Evolutionary conservation across 1,284 basidiomycete species (phyloP), one percentile per base, ranked within the genome.

Genomic region (Inonotus hispidus): DNA sequence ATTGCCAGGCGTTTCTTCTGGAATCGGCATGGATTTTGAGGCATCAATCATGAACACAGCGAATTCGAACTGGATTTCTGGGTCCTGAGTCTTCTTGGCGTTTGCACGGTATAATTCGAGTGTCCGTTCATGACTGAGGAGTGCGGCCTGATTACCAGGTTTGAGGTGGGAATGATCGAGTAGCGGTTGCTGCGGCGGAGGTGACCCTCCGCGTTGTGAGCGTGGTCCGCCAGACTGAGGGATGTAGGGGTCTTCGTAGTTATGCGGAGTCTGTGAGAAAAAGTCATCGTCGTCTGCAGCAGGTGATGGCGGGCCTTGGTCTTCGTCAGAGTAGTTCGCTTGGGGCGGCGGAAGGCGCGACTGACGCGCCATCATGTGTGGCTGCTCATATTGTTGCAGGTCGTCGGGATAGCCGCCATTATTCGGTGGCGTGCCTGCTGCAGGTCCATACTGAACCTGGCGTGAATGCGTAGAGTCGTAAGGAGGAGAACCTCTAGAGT

Each of bases 41-140:
- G 95, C 93, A 71, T 98, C 97, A 69, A 99, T 90, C 91, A 98
- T 95, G 79, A 99, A 98, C 14, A 96, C 93, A 56, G 95, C 93
- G 68, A 99, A 96, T 74, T 99, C 96, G 77, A 96, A 99, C 72
- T 96, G 96, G 62, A 98, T 80, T 71, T 97, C 93, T 0, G 96
- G 95, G 74, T 99, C 95, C 77, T 98, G 95, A 0, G 95, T 97
- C 79, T 98, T 99, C 78, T 97, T 98, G 27, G 96, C 96, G 72
- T 99, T 99, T 53, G 90, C 85, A 47, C 97, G 90, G 78, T 99
- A 99, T 61, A 97, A 87, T 73, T 98, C 94, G 63, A 99, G 86
- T 2, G 96, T 99, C 67, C 92, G 92, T 74, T 94, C 92, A 74
- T 98, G 93, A 1, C 92, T 93, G 64, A 98, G 86, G 7, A 99